A percentile compares a stretch with the other conserved stretches of the same genome.
Evolutionary conservation across 2,329 filamentous ascomycete genomes (phyloP).

Genomic region (Stachybotrys chlorohalonatus): DNA sequence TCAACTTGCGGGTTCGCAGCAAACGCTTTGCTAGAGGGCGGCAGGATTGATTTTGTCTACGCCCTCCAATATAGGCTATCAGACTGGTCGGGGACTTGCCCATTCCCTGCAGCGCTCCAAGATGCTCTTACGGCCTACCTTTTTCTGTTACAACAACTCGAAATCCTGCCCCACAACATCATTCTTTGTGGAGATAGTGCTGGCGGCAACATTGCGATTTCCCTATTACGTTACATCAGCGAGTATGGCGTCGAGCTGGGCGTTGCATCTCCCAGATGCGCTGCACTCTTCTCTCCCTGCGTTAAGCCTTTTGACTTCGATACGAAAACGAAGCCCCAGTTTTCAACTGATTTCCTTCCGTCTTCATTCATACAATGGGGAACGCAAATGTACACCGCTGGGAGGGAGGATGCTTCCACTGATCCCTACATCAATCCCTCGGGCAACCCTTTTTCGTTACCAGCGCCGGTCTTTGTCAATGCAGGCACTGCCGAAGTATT

Average conservation of each 20-base stretch:
- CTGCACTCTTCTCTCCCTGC: not conserved
- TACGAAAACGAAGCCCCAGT: not conserved
- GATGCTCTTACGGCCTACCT: not conserved
- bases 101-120: not conserved
- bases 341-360: not conserved
- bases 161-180: not conserved
- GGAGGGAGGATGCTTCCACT: not conserved
- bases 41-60: not conserved
- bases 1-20: not conserved
- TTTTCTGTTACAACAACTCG: not conserved
- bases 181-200: not conserved
- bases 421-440: not conserved
- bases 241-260: conserved; percentile 1
- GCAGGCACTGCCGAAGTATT: not conserved
- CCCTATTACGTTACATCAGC: conserved; percentile 10
- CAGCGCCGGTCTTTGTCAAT: not conserved
- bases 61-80: not conserved
- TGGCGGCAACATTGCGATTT: not conserved
- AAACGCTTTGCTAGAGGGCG: not conserved
- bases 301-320: not conserved
- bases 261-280: not conserved
- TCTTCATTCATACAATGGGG: not conserved
- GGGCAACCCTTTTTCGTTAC: not conserved
- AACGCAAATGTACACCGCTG: not conserved
- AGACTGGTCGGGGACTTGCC: not conserved